Base-by-base conservation (phyloP, 768 basidiomycete genomes). In the Boletus rubropictus region DNA sequence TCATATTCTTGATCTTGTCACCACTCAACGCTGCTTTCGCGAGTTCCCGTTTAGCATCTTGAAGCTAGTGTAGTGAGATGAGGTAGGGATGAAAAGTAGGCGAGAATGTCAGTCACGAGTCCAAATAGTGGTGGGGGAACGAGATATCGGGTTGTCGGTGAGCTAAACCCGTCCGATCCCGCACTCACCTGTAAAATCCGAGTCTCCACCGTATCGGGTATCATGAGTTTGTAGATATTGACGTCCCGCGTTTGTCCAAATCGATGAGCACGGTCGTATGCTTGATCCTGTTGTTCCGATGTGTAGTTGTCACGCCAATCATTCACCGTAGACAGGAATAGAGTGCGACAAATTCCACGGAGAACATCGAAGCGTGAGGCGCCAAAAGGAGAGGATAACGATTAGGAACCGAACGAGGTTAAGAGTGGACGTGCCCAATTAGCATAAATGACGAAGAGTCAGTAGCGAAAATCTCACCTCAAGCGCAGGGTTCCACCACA, bases 401-500 rank as follows among this genome's bases (percentile, higher is more conserved):
- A 47, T 36, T 31, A n/a, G 29, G 20, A 36, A 37, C 29, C 42
- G 32, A 31, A 32, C 9, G 15, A 45, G 20, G 27, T 43, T 22
- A 46, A 46, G 35, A 28, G 39, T 10, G 29, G 21, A 48, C n/a
- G 25, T 6, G 15, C 21, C 21, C 20, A 21, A 39, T 62, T 43
- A 64, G 39, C 17, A 44, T 35, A 20, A 15, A 40, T 39, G 44
- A 14, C 35, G n/a, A 36, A 22, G 39, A 37, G 21, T 17, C 12
- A 36, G 5, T 17, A 12, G 18, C 36, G 11, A 28, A 39, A 47
- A 57, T 61, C 77, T 52, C 53, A 86, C 85, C 68, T 89, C 88
- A 4, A 89, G 73, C 0, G 87, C 89, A 9, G 89, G 89, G 63
- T 91, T 87, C 91, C 94, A 97, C 93, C 94, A 97, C 50, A 93